These are phyloP conservation scores for Thalia dealbata DNA, from an alignment of 176 grass and related monocot genomes.

Conservation along the genomic window DNA sequence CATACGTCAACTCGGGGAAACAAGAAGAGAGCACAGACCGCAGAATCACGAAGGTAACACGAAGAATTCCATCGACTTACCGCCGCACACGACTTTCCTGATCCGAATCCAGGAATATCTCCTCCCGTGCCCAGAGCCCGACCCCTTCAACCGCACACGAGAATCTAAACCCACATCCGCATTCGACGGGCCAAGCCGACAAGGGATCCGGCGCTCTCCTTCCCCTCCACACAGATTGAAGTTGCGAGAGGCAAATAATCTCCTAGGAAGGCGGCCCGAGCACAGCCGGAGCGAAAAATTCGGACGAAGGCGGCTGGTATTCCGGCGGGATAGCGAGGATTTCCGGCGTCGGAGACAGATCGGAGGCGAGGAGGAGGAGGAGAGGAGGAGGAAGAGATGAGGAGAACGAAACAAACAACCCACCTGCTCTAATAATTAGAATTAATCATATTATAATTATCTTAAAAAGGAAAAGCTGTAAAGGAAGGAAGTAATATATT, in stretches of 20 bases:
- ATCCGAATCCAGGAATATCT: conserved; percentile 5
- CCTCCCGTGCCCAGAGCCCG: not conserved
- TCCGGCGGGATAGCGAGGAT: not conserved
- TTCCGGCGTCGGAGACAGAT: not conserved
- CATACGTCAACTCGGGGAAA: not conserved
- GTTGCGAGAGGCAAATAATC: not conserved
- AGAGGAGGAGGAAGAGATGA: not conserved
- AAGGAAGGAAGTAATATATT: not conserved
- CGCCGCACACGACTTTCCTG: not conserved
- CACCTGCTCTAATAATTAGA: not conserved
- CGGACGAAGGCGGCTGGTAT: not conserved
- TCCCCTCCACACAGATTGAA: not conserved
- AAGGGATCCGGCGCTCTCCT: not conserved
- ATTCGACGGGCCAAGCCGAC: not conserved
- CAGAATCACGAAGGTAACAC: not conserved
- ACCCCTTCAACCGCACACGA: not conserved
- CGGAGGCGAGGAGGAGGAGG: not conserved
- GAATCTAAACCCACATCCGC: conserved; percentile 3
- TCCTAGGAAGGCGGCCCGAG: not conserved
- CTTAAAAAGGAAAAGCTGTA: not conserved
- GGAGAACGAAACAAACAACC: not conserved
- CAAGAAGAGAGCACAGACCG: not conserved
- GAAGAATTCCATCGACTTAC: conserved; percentile 1
- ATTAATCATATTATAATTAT: not conserved
- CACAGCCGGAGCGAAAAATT: not conserved